These are phyloP conservation scores for Cryphonectria nitschkei DNA, from an alignment of 2,329 filamentous ascomycete genomes.

Conservation along the genomic window DNA sequence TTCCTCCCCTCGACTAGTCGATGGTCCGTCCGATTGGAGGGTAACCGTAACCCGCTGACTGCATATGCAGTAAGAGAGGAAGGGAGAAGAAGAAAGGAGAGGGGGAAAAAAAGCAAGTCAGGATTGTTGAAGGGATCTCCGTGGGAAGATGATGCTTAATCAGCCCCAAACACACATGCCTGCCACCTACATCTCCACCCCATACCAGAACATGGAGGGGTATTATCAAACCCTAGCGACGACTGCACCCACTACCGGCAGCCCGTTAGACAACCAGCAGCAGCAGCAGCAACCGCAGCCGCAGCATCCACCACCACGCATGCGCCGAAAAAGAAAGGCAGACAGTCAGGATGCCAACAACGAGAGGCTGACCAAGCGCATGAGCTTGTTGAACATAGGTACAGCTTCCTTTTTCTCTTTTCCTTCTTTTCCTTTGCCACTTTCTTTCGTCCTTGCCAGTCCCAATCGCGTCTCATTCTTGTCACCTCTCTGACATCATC, in stretches of 20 bases:
- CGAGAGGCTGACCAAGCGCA: constrained; percentile 80
- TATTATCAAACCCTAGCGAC: constrained; percentile 23
- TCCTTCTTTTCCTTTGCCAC: not conserved
- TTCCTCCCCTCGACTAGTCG: not conserved
- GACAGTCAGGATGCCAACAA: constrained; percentile 57
- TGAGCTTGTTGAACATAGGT: constrained; percentile 84
- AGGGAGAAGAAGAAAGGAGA: not conserved
- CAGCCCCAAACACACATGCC: constrained; percentile 12
- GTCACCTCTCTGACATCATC: constrained; percentile 26
- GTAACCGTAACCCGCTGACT: not conserved
- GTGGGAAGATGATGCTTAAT: constrained; percentile 26
- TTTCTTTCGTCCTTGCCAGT: not conserved
- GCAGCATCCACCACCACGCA: constrained; percentile 9
- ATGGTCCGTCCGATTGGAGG: constrained; percentile 19
- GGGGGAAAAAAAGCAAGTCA: not conserved
- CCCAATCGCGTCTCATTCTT: not conserved
- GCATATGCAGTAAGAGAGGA: not conserved
- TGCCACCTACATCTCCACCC: constrained; percentile 26
- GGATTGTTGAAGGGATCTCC: not conserved
- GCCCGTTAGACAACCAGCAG: constrained; percentile 19
- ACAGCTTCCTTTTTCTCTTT: constrained; percentile 38
- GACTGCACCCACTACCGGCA: constrained; percentile 22
- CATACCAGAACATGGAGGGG: constrained; percentile 12
- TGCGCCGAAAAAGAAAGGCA: constrained; percentile 62
- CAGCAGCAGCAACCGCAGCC: constrained; percentile 21